Base-by-base conservation (phyloP, 2,329 filamentous ascomycete genomes). In the Ophiobolus disseminans region DNA sequence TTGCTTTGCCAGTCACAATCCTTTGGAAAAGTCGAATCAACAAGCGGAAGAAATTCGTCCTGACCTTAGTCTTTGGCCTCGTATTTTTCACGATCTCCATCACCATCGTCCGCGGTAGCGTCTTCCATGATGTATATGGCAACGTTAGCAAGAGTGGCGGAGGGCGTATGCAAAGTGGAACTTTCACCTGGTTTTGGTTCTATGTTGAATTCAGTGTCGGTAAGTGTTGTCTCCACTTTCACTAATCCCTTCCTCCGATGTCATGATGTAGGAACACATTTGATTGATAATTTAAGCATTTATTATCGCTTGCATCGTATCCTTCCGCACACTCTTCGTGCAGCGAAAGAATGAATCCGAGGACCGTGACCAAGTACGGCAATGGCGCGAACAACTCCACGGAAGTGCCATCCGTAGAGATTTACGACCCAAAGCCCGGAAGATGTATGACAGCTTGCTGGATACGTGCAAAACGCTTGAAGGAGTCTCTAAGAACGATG, bases 21-120 rank as follows among this genome's bases (percentile, higher is more conserved):
- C 32, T 36, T 4, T 36, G 34, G 34, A 36, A 36, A 4, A 19
- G 16, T 9, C 34, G 34, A 3, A 52, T 55, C 35, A 36, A 28
- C 14, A 21, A 30, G 2, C 30, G 31, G 23, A 52, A 48, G 45
- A 55, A 52, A 25, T 11, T 55, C 14, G 43, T 48, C 4, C 48
- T 55, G 4, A 22, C 40, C 16, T 38, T 34, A n/a, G 40, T 36
- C 20, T 55, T 55, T 38, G 44, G 48, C 17, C 35, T 55, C 5
- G 52, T 55, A 3, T 14, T 34, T 6, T 19, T 55, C 4, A 55
- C 52, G 34, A 55, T 55, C 25, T 40, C 40, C 13, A 28, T 55
- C 13, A 52, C 52, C 2, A 52, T 55, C 19, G 48, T 55, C 2
- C 34, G 34, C 4, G 34, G 34, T 8, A 21, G 37, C 21, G 6